Evolutionary conservation across 2,329 filamentous ascomycete species (phyloP).

Genomic region (Blastomyces gilchristii): DNA sequence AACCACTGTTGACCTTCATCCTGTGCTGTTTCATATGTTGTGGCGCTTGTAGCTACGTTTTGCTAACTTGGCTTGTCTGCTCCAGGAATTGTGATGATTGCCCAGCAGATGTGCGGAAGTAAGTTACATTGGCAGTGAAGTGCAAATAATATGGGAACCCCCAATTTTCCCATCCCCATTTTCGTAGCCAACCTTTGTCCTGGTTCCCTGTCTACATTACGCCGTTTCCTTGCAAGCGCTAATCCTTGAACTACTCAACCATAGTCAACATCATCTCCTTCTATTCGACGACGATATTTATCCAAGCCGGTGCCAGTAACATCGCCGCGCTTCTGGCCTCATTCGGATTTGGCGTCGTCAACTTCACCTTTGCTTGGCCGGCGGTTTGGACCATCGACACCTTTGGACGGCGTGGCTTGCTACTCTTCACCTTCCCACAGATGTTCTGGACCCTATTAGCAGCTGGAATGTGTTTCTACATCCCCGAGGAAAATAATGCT

Average conservation of each 20-base stretch:
- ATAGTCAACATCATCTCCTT: constrained; percentile 60
- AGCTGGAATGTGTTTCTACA: constrained; percentile 50
- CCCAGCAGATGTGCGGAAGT: constrained; percentile 29
- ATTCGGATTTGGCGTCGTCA: constrained; percentile 52
- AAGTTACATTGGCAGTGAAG: constrained; percentile 16
- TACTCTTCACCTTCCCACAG: constrained; percentile 57
- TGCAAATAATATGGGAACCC: not conserved
- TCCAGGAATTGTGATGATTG: constrained; percentile 22
- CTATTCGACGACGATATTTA: constrained; percentile 46
- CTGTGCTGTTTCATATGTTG: not conserved
- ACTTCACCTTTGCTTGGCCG: constrained; percentile 55
- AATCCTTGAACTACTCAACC: not conserved
- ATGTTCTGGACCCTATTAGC: constrained; percentile 59
- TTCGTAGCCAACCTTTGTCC: not conserved
- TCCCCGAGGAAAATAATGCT: constrained; percentile 32
- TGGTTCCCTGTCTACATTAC: not conserved
- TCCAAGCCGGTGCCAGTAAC: constrained; percentile 36
- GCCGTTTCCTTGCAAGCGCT: not conserved
- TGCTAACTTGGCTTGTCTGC: not conserved
- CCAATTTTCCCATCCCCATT: not conserved
- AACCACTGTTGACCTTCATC: no score
- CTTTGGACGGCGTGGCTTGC: constrained; percentile 50
- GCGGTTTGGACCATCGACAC: constrained; percentile 59
- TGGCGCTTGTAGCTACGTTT: not conserved
- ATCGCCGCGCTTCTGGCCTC: constrained; percentile 48